phyloP scores from a whole-genome alignment of 2,329 filamentous ascomycete species.

The Fusarium pseudonygamai region DNA sequence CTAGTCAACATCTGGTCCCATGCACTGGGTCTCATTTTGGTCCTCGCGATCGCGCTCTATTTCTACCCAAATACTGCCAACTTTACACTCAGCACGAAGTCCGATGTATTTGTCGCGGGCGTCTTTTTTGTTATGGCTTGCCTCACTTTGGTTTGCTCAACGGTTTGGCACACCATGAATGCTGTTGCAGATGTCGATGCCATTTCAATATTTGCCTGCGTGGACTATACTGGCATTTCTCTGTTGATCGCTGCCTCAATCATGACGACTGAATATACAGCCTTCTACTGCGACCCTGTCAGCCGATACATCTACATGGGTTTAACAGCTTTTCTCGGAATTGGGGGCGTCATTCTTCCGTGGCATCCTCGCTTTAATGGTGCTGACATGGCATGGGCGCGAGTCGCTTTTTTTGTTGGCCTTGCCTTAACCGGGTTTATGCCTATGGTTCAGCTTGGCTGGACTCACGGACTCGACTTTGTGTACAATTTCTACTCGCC shows the following conservation, averaged over 20 bases:
- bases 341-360: slow-evolving; percentile 88
- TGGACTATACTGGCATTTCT: slow-evolving; percentile 98
- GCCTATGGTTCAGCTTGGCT: slow-evolving; percentile 83
- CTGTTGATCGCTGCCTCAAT: slow-evolving; percentile 94
- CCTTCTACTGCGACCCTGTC: slow-evolving; percentile 95
- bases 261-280: slow-evolving; percentile 98
- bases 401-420: slow-evolving; percentile 90
- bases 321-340: slow-evolving; percentile 80
- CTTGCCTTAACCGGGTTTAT: slow-evolving; percentile 89
- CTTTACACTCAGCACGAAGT: slow-evolving; percentile 85
- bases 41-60: slow-evolving; percentile 91
- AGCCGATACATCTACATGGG: slow-evolving; percentile 88
- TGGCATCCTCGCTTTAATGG: slow-evolving; percentile 98
- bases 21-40: slow-evolving; percentile 84
- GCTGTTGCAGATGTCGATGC: slow-evolving; percentile 89
- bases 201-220: slow-evolving; percentile 95
- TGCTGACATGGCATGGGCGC: slow-evolving; percentile 89
- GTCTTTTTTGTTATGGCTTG: slow-evolving; percentile 96
- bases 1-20: slow-evolving; percentile 99
- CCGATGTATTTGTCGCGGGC: slow-evolving; percentile 89
- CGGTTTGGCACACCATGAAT: slow-evolving; percentile 99
- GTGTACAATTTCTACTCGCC: slow-evolving; percentile 91
- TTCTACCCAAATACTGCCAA: slow-evolving; percentile 91
- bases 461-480: slow-evolving; percentile 80
- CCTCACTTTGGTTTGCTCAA: slow-evolving; percentile 94